Percentiles rank a stretch among this genome's conserved stretches.
Conservation (phyloP, 2,329 filamentous ascomycete genomes). For the Hymenoscyphus albidus region DNA sequence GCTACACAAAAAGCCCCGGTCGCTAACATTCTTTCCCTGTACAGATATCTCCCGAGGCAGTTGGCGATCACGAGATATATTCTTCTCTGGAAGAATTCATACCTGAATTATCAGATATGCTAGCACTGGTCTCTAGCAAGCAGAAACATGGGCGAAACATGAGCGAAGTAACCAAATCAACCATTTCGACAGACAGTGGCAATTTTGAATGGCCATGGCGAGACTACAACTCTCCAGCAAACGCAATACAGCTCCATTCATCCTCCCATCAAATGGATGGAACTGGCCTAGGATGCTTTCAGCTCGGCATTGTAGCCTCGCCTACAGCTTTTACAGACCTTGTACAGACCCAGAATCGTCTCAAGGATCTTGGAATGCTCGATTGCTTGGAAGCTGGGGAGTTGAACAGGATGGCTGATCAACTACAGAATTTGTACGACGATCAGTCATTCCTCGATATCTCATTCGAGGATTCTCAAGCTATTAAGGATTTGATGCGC, state of each 20-base stretch:
- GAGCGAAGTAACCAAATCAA: not conserved
- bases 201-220: conserved; percentile 9
- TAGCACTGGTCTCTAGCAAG: not conserved
- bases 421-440: conserved; percentile 27
- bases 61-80: not conserved
- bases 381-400: conserved; percentile 13
- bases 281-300: conserved; percentile 42
- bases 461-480: not conserved
- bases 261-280: conserved; percentile 38
- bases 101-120: not conserved
- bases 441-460: conserved; percentile 31
- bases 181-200: not conserved
- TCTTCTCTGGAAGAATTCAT: not conserved
- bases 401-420: conserved; percentile 12
- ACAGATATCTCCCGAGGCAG: not conserved
- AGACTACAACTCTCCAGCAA: not conserved
- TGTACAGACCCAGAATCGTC: conserved; percentile 41
- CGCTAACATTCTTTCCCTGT: not conserved
- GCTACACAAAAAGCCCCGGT: not conserved
- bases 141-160: not conserved
- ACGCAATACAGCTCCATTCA: conserved; percentile 26
- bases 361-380: conserved; percentile 41
- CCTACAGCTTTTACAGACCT: conserved; percentile 42
- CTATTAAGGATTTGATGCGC: conserved; percentile 17
- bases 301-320: conserved; percentile 42